These are phyloP conservation scores for Rhizopogon roseolus DNA, from an alignment of 768 basidiomycete genomes.

Conservation along the genomic window DNA sequence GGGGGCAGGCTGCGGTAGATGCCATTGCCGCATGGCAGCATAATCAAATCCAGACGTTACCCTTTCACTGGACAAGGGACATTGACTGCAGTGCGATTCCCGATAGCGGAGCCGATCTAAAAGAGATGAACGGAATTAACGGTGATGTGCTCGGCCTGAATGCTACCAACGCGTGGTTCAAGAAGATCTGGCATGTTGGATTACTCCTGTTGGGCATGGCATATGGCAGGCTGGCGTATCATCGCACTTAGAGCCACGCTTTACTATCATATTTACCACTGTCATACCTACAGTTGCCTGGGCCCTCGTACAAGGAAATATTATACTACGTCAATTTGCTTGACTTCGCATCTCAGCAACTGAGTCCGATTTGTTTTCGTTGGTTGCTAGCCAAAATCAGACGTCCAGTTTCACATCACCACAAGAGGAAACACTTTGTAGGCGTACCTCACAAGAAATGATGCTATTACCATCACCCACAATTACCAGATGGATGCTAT, in stretches of 20 bases:
- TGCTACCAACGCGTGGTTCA: constrained; percentile 25
- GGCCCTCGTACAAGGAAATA: no score
- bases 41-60: constrained; percentile 21
- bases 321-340: no score
- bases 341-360: no score
- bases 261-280: not conserved
- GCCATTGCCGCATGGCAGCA: constrained; percentile 61
- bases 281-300: no score
- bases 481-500: no score
- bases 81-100: constrained; percentile 27
- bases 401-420: no score
- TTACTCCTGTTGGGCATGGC: constrained; percentile 10
- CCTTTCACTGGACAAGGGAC: constrained; percentile 49
- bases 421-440: no score
- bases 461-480: no score
- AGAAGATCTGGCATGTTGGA: constrained; percentile 25
- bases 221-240: not conserved
- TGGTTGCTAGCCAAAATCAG: no score
- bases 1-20: constrained; percentile 67
- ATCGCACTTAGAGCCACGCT: not conserved
- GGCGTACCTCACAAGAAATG: no score
- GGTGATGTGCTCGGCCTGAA: constrained; percentile 18
- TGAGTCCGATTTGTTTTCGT: no score
- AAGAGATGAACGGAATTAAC: constrained; percentile 13
- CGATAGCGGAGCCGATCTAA: not conserved